A percentile compares a stretch with the other conserved stretches of the same genome.
phyloP scores from a whole-genome alignment of 2,329 filamentous ascomycete genomes.

The Exophiala aquamarina region DNA sequence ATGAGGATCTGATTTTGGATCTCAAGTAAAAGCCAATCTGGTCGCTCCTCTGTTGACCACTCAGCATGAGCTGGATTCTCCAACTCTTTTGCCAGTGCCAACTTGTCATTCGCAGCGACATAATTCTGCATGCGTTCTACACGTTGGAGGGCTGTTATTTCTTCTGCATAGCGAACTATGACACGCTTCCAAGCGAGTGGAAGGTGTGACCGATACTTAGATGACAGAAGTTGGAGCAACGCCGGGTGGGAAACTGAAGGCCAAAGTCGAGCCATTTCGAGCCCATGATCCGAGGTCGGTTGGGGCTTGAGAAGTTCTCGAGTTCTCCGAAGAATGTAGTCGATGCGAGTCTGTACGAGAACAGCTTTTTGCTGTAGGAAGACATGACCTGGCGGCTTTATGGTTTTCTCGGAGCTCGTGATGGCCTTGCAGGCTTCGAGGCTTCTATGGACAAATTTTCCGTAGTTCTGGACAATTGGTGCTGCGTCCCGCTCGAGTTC shows the following conservation, averaged over 20 bases:
- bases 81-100: constrained; percentile 36
- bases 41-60: constrained; percentile 54
- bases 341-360: constrained; percentile 5
- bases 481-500: neutral
- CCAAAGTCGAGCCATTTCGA: constrained; percentile 11
- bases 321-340: neutral
- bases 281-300: neutral
- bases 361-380: constrained; percentile 1
- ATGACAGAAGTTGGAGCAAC: constrained; percentile 29
- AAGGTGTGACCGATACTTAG: constrained; percentile 14
- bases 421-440: neutral
- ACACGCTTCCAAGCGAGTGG: constrained; percentile 23
- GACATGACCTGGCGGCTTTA: neutral
- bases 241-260: constrained; percentile 27
- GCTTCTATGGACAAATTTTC: constrained; percentile 4
- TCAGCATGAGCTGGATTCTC: constrained; percentile 54
- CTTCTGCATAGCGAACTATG: constrained; percentile 29
- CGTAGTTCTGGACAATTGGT: constrained; percentile 1
- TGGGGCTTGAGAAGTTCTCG: constrained; percentile 5
- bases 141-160: constrained; percentile 33
- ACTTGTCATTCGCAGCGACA: constrained; percentile 9
- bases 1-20: constrained; percentile 64
- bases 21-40: constrained; percentile 65
- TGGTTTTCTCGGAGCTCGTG: neutral
- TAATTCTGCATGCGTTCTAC: constrained; percentile 30